Evolutionary conservation across 2,329 filamentous ascomycete species (phyloP).

Genomic region (Purpureocillium takamizusanense): DNA sequence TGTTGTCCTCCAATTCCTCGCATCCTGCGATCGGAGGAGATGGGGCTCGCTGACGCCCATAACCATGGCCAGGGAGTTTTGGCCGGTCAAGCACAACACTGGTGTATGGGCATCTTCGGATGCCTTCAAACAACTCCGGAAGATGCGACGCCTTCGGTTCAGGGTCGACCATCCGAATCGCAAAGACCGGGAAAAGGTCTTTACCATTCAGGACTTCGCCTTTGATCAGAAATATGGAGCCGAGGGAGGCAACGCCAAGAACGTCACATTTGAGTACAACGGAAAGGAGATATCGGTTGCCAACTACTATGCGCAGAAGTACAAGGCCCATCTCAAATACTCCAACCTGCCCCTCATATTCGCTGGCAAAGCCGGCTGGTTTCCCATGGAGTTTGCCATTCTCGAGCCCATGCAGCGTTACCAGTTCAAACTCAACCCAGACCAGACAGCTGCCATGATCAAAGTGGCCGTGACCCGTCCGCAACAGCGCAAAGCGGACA

Average conservation of each 20-base stretch:
- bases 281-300: conserved; percentile 35
- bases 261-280: conserved; percentile 45
- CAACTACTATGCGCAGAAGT: conserved; percentile 48
- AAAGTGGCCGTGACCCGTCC: conserved; percentile 82
- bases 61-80: conserved; percentile 19
- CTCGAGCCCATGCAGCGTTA: conserved; percentile 50
- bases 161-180: conserved; percentile 41
- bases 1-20: conserved; percentile 25
- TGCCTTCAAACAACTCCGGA: conserved; percentile 44
- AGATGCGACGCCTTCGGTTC: conserved; percentile 47
- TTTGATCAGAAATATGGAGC: conserved; percentile 34
- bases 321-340: conserved; percentile 38
- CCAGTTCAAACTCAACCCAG: conserved; percentile 49
- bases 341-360: conserved; percentile 47
- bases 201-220: conserved; percentile 42
- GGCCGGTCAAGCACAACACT: conserved; percentile 20
- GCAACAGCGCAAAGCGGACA: conserved; percentile 53
- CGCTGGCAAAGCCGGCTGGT: conserved; percentile 42
- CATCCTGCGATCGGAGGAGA: conserved; percentile 16
- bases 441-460: conserved; percentile 79
- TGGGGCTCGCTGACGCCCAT: conserved; percentile 15
- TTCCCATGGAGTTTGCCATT: conserved; percentile 54
- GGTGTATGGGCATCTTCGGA: conserved; percentile 31
- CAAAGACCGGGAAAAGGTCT: conserved; percentile 33
- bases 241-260: conserved; percentile 40